Conservation (phyloP, 345 rosid genomes). For the Citrus maxima region DNA sequence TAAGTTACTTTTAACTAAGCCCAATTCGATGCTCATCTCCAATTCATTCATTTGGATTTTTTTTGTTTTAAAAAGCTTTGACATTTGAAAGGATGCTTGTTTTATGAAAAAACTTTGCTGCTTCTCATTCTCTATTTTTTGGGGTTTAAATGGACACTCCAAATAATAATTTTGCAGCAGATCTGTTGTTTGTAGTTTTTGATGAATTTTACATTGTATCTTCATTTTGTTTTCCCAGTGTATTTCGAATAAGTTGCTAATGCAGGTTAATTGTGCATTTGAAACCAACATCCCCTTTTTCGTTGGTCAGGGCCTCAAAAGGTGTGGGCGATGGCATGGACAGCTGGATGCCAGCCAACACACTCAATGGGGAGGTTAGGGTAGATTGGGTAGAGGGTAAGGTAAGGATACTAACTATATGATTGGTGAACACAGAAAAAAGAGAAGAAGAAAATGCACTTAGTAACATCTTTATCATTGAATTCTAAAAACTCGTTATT, state of each 20-base stretch:
- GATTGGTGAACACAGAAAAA: not conserved
- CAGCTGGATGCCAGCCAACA: slow-evolving; percentile 29
- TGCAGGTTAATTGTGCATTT: slow-evolving; percentile 30
- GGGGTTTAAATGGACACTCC: not conserved
- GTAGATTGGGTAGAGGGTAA: slow-evolving; percentile 39
- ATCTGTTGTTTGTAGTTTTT: not conserved
- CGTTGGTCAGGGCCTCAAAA: slow-evolving; percentile 19
- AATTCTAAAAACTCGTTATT: slow-evolving; percentile 3
- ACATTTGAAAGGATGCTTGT: not conserved
- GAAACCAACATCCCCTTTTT: slow-evolving; percentile 6
- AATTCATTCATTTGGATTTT: not conserved
- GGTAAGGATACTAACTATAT: slow-evolving; percentile 27
- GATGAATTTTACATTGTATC: not conserved
- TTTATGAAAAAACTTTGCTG: not conserved
- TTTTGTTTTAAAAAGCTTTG: not conserved
- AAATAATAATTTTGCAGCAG: not conserved
- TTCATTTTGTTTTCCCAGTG: slow-evolving; percentile 7
- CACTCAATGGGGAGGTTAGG: slow-evolving; percentile 29
- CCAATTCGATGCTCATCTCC: not conserved
- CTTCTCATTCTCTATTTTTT: not conserved
- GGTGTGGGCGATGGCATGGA: slow-evolving; percentile 24
- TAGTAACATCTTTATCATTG: not conserved
- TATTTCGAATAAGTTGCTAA: slow-evolving; percentile 26
- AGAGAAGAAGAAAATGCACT: not conserved
- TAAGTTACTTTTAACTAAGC: not conserved